Conservation (phyloP, 257 asterid species). For the Ilex asprella region DNA sequence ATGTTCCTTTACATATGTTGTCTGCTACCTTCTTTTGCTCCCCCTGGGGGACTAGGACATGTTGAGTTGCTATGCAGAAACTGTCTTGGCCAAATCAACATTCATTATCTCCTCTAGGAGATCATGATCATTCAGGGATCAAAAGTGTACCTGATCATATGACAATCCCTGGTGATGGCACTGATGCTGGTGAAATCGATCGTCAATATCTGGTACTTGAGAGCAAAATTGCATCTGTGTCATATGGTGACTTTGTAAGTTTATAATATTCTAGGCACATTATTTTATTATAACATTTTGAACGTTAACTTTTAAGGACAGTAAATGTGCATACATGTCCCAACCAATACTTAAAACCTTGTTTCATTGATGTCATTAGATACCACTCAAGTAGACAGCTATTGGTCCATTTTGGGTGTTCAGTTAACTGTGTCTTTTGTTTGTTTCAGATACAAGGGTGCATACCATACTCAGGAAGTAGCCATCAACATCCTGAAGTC, state of each 20-base stretch:
- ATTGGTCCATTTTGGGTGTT: slow-evolving; percentile 4
- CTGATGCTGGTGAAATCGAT: slow-evolving; percentile 71
- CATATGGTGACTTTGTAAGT: slow-evolving; percentile 67
- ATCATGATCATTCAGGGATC: slow-evolving; percentile 19
- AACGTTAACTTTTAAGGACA: too few species aligned
- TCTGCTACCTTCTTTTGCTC: too few species aligned
- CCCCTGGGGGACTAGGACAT: not conserved
- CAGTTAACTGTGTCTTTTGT: slow-evolving; percentile 13
- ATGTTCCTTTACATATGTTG: too few species aligned
- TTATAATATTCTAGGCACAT: not conserved
- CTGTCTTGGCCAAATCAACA: slow-evolving; percentile 32
- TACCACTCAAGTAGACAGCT: not conserved
- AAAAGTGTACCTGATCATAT: slow-evolving; percentile 42
- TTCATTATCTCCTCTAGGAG: slow-evolving; percentile 24
- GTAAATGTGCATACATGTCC: not conserved
- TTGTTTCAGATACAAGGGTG: slow-evolving; percentile 70
- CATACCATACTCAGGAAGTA: slow-evolving; percentile 83
- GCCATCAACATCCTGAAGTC: slow-evolving; percentile 95
- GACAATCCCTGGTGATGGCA: slow-evolving; percentile 54
- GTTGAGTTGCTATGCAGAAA: slow-evolving; percentile 34
- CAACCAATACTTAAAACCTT: not conserved
- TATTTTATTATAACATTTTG: not conserved
- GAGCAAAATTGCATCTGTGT: slow-evolving; percentile 59
- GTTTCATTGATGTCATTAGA: not conserved
- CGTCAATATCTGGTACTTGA: slow-evolving; percentile 46